Percentiles rank a stretch among this genome's conserved stretches.
Evolutionary conservation across 2,329 filamentous ascomycete species (phyloP).

Genomic region (Stromatinia cepivora): DNA sequence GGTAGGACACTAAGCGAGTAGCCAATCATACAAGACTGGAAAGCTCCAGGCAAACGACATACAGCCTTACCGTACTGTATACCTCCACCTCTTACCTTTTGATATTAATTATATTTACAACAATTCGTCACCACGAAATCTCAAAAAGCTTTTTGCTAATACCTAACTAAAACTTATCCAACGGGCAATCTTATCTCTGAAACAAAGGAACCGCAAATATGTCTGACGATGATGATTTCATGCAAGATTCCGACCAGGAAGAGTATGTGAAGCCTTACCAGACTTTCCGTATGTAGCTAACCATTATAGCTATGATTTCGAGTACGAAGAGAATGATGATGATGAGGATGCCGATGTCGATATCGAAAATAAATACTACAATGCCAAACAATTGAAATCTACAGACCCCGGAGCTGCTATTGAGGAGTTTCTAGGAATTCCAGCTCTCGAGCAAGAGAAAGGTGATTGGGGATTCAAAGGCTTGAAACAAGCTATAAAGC

Average conservation of each 20-base stretch:
- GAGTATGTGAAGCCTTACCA: slow-evolving; percentile 55
- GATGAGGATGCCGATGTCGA: slow-evolving; percentile 86
- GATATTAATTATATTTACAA: neutral
- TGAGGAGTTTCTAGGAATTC: slow-evolving; percentile 87
- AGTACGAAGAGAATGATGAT: slow-evolving; percentile 89
- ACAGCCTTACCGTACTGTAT: slow-evolving; percentile 25
- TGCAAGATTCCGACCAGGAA: slow-evolving; percentile 88
- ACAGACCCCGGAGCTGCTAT: slow-evolving; percentile 86
- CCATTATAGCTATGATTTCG: slow-evolving; percentile 77
- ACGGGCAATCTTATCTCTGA: neutral
- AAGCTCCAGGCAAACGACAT: slow-evolving; percentile 15
- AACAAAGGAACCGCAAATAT: slow-evolving; percentile 40
- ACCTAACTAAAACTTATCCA: neutral
- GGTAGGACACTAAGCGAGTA: slow-evolving; percentile 11
- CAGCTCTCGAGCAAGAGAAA: slow-evolving; percentile 82
- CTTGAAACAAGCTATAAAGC: slow-evolving; percentile 95
- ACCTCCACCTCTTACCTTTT: slow-evolving; percentile 11
- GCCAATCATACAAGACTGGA: slow-evolving; percentile 16
- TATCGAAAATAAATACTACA: slow-evolving; percentile 99
- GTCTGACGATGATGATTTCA: slow-evolving; percentile 76
- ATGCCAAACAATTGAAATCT: slow-evolving; percentile 93
- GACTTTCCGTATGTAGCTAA: slow-evolving; percentile 29
- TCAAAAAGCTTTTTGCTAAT: neutral
- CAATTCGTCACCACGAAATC: neutral
- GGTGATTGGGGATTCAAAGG: slow-evolving; percentile 99